These are phyloP conservation scores for Termitomyces sp. DNA, from an alignment of 768 basidiomycete genomes.

Conservation along the genomic window DNA sequence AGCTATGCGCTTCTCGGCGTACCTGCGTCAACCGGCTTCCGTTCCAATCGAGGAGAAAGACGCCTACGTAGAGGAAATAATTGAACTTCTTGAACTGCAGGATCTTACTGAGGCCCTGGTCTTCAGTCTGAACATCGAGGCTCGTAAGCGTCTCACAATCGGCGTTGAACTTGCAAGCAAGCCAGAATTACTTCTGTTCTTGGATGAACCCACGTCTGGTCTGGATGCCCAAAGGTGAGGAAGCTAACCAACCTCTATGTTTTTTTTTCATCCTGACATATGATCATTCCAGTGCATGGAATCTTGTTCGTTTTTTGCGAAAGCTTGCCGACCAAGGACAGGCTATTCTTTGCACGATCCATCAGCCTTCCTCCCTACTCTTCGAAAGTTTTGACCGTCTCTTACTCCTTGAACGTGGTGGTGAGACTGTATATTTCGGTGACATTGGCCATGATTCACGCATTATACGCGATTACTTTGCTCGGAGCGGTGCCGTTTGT, in stretches of 20 bases:
- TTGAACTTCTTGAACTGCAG: slow-evolving; percentile 80
- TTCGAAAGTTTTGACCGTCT: slow-evolving; percentile 84
- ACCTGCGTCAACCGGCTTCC: slow-evolving; percentile 69
- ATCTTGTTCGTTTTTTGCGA: slow-evolving; percentile 72
- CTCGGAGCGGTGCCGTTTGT: slow-evolving; percentile 65
- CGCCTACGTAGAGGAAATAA: slow-evolving; percentile 75
- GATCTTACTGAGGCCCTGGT: slow-evolving; percentile 82
- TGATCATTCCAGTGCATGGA: slow-evolving; percentile 55
- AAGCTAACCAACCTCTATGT: too few relatives aligned
- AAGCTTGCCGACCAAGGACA: slow-evolving; percentile 85
- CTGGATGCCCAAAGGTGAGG: slow-evolving; percentile 37
- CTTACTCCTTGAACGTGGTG: slow-evolving; percentile 67
- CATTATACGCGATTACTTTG: slow-evolving; percentile 72
- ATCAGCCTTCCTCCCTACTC: slow-evolving; percentile 80
- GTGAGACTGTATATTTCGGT: slow-evolving; percentile 92
- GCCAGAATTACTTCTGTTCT: slow-evolving; percentile 70
- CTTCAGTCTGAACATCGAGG: slow-evolving; percentile 59
- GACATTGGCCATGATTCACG: slow-evolving; percentile 74
- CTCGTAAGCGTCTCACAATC: slow-evolving; percentile 84
- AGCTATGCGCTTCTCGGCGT: slow-evolving; percentile 81
- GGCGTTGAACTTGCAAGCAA: slow-evolving; percentile 90
- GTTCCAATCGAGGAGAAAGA: slow-evolving; percentile 72
- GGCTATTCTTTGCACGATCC: slow-evolving; percentile 87
- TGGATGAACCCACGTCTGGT: slow-evolving; percentile 47
- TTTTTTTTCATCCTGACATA: slow-evolving; percentile 34